Conservation (phyloP, 345 rosid genomes). For the Eucalyptus fibrosa region DNA sequence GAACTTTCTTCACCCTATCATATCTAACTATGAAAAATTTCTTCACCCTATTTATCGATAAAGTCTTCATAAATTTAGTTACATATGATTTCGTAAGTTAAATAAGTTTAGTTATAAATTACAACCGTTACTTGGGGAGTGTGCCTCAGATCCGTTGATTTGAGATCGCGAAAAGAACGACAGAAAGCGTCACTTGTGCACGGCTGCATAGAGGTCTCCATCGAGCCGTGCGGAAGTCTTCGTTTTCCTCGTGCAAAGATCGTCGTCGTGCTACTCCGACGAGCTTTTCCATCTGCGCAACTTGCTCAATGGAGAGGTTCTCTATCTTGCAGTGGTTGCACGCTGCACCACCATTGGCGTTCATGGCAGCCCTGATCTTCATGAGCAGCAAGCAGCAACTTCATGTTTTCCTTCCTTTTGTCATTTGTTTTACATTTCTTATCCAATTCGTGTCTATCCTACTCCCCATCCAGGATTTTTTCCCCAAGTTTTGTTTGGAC, state of each 20-base stretch:
- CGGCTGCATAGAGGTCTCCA: background rate
- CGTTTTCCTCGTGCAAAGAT: background rate
- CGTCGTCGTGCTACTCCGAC: background rate
- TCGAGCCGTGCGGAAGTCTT: background rate
- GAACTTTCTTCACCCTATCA: too few relatives aligned
- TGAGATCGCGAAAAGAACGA: background rate
- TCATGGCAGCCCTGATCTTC: background rate
- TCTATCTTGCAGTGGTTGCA: background rate
- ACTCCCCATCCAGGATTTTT: background rate
- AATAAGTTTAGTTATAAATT: too few relatives aligned
- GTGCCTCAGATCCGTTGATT: too few relatives aligned
- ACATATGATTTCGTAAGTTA: background rate
- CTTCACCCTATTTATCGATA: background rate
- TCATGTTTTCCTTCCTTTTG: background rate
- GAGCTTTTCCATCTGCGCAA: background rate
- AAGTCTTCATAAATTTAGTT: background rate
- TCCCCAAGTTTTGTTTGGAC: background rate
- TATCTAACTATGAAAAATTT: too few relatives aligned
- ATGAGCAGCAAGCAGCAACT: background rate
- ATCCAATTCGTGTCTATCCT: background rate
- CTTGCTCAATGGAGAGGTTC: background rate
- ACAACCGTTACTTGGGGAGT: too few relatives aligned
- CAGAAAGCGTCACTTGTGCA: background rate
- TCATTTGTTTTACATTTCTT: background rate
- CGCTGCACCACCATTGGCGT: background rate